These are phyloP conservation scores for Verbena officinalis DNA, from an alignment of 257 asterid species.

Conservation along the genomic window DNA sequence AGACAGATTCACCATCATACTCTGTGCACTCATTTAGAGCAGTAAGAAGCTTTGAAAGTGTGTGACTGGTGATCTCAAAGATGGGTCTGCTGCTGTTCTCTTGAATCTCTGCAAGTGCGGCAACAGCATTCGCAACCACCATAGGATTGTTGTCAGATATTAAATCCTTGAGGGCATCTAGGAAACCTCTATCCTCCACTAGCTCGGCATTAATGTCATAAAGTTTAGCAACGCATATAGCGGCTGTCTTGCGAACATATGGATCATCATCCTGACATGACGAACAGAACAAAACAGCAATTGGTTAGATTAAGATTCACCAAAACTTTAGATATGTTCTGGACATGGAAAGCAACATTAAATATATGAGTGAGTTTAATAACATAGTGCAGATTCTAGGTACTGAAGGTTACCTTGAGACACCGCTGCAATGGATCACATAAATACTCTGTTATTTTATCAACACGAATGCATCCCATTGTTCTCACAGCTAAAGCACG, in stretches of 20 bases:
- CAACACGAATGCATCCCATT: constrained; percentile 99
- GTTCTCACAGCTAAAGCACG: constrained; percentile 99
- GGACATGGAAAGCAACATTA: constrained; percentile 16
- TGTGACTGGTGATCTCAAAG: constrained; percentile 94
- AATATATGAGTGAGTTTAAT: constrained; percentile 23
- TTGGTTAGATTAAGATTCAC: constrained; percentile 28
- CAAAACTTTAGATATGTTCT: constrained; percentile 10
- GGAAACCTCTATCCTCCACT: constrained; percentile 98
- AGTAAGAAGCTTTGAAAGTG: constrained; percentile 96
- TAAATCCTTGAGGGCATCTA: constrained; percentile 97
- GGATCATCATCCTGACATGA: constrained; percentile 95
- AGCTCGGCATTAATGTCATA: constrained; percentile 97
- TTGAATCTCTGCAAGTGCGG: constrained; percentile 98
- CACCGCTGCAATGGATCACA: constrained; percentile 99
- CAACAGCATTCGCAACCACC: constrained; percentile 99
- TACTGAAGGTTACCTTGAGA: constrained; percentile 67
- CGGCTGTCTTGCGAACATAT: constrained; percentile 99
- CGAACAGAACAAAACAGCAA: constrained; percentile 29
- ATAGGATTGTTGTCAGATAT: constrained; percentile 99
- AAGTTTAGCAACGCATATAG: constrained; percentile 99
- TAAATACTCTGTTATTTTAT: constrained; percentile 94
- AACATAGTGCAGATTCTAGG: constrained; percentile 22
- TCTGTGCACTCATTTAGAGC: constrained; percentile 99
- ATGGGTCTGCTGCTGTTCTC: constrained; percentile 85
- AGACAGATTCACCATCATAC: constrained; percentile 46